Evolutionary conservation across 2,329 filamentous ascomycete species (phyloP).

Genomic region (Aspergillus nomiae): DNA sequence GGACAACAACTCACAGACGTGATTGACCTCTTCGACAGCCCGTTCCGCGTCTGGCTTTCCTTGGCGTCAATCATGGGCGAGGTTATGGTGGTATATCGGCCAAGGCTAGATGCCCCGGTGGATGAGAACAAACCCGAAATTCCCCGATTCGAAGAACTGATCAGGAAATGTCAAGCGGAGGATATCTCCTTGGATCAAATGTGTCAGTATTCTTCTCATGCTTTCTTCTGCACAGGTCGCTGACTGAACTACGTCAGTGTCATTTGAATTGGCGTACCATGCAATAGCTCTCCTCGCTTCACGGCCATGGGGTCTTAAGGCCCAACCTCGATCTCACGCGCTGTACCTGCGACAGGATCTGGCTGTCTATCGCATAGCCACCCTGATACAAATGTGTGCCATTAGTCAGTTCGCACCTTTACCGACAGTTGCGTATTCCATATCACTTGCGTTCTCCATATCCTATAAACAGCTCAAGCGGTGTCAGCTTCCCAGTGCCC

Average conservation of each 20-base stretch:
- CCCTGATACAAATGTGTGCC: constrained; percentile 8
- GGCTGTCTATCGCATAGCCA: constrained; percentile 7
- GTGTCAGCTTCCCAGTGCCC: constrained; percentile 15
- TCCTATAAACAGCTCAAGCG: constrained; percentile 19
- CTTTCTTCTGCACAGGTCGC: background rate
- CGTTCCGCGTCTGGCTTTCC: constrained; percentile 18
- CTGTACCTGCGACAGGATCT: constrained; percentile 13
- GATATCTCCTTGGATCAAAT: background rate
- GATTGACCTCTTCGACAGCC: constrained; percentile 11
- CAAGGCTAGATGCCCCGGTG: constrained; percentile 7
- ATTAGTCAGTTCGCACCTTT: constrained; percentile 10
- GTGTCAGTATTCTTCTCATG: background rate
- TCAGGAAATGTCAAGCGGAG: constrained; percentile 1
- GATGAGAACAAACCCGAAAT: constrained; percentile 13
- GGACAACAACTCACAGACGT: constrained; percentile 16
- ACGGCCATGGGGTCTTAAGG: constrained; percentile 15
- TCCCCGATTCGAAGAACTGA: constrained; percentile 13
- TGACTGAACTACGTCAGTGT: background rate
- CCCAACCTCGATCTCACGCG: constrained; percentile 6
- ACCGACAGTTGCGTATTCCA: constrained; percentile 18
- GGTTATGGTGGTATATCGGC: constrained; percentile 17
- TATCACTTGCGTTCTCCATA: constrained; percentile 20
- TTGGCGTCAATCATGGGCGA: constrained; percentile 12
- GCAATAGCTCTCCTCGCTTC: constrained; percentile 18
- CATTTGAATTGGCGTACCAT: constrained; percentile 17